Conservation (phyloP, 2,329 filamentous ascomycete species). For the Eutypa lata region DNA sequence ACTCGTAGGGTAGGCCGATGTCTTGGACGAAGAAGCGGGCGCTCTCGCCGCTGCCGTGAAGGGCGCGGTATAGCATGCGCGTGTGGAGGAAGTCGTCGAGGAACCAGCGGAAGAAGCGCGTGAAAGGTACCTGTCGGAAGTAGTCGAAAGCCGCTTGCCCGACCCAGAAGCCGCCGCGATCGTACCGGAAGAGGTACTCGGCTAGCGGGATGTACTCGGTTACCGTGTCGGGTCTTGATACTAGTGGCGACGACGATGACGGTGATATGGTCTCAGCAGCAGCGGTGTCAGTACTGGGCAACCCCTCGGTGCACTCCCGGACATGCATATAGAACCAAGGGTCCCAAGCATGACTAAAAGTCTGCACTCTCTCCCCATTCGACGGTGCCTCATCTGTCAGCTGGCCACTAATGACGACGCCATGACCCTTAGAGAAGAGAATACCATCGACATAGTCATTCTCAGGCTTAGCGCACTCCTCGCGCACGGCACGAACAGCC, state of each 20-base stretch:
- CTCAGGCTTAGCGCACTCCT: conserved; percentile 38
- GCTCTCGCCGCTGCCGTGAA: conserved; percentile 65
- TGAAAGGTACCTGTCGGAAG: conserved; percentile 64
- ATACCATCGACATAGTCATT: conserved; percentile 75
- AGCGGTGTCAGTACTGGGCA: conserved; percentile 18
- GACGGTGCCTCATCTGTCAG: conserved; percentile 52
- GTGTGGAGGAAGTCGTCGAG: conserved; percentile 73
- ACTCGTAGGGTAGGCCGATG: conserved; percentile 54
- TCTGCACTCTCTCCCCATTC: conserved; percentile 21
- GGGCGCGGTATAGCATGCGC: conserved; percentile 69
- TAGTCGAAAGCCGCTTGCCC: conserved; percentile 64
- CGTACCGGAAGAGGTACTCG: conserved; percentile 75
- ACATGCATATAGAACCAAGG: conserved; percentile 78
- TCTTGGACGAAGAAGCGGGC: conserved; percentile 68
- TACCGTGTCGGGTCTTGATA: conserved; percentile 11
- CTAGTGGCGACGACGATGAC: conserved; percentile 4
- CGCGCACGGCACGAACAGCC: conserved; percentile 46
- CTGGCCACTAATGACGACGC: conserved; percentile 64
- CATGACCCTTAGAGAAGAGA: conserved; percentile 57
- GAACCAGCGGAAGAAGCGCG: conserved; percentile 61
- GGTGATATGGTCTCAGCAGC: conserved; percentile 11
- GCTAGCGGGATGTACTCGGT: conserved; percentile 63
- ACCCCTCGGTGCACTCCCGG: conserved; percentile 38
- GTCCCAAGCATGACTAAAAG: conserved; percentile 55
- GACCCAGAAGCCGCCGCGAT: conserved; percentile 74